phyloP scores from a whole-genome alignment of 305 asterid species.

The Solanum hybrid region DNA sequence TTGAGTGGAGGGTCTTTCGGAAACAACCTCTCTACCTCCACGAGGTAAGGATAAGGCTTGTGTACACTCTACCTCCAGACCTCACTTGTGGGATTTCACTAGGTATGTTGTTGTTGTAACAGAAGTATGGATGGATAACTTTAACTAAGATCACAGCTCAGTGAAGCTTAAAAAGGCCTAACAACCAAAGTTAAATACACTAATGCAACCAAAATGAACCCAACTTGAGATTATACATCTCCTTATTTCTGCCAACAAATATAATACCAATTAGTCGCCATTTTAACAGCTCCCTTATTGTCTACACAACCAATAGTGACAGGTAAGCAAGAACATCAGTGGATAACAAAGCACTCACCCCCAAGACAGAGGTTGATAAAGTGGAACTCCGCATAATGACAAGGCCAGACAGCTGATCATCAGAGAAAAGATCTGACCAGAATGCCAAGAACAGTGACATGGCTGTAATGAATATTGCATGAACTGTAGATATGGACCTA shows the following conservation, averaged over 20 bases:
- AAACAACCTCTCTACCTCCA: background rate
- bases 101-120: background rate
- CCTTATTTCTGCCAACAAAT: background rate
- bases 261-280: background rate
- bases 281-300: background rate
- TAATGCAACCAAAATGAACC: background rate
- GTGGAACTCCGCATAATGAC: constrained; percentile 45
- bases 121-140: background rate
- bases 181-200: background rate
- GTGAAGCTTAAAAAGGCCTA: background rate
- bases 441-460: constrained; percentile 49
- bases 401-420: constrained; percentile 26
- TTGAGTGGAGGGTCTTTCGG: background rate
- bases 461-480: constrained; percentile 47
- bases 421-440: constrained; percentile 52
- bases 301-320: background rate
- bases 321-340: background rate
- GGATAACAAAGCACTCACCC: constrained; percentile 34
- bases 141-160: background rate
- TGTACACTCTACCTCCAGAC: background rate
- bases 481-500: constrained; percentile 70
- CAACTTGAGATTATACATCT: background rate
- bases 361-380: constrained; percentile 51
- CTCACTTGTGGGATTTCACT: background rate
- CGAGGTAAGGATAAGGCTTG: background rate